A percentile compares a stretch with the other conserved stretches of the same genome.
phyloP scores from a whole-genome alignment of 768 basidiomycete genomes.

The Termitomyces sp. region DNA sequence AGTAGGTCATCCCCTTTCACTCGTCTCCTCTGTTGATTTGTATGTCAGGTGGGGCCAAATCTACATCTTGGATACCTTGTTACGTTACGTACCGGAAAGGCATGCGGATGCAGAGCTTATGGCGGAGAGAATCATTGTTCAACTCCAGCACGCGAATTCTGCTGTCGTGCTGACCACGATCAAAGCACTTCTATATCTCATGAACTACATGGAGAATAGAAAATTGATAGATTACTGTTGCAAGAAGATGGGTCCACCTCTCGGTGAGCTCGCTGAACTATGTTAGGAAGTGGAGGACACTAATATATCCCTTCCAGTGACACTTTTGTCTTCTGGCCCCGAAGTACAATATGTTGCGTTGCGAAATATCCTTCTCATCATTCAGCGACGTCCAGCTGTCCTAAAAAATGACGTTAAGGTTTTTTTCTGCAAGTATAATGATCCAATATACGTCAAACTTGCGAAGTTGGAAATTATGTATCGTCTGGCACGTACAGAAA shows the following conservation, averaged over 20 bases:
- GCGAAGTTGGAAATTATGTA: constrained; percentile 99
- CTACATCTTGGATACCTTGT: constrained; percentile 90
- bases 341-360: constrained; percentile 98
- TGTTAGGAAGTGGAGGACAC: constrained; percentile 1
- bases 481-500: constrained; percentile 90
- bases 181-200: constrained; percentile 91
- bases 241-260: constrained; percentile 96
- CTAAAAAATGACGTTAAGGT: constrained; percentile 97
- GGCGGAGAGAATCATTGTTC: constrained; percentile 91
- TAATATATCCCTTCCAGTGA: constrained; percentile 47
- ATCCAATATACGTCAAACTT: constrained; percentile 97
- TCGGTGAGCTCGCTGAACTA: constrained; percentile 53
- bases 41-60: constrained; percentile 93
- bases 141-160: constrained; percentile 97
- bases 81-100: constrained; percentile 90
- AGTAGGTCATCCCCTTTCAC: constrained; percentile 51
- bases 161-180: constrained; percentile 99
- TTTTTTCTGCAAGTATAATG: constrained; percentile 99
- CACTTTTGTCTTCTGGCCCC: constrained; percentile 91
- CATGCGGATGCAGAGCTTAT: constrained; percentile 88
- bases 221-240: constrained; percentile 84
- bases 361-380: constrained; percentile 94
- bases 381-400: constrained; percentile 88
- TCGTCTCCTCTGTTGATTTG: background rate
- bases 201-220: constrained; percentile 98